Percentiles rank a stretch among this genome's conserved stretches.
These are phyloP conservation scores for Erodium texanum DNA, from an alignment of 441 rosid genomes.

Conservation along the genomic window DNA sequence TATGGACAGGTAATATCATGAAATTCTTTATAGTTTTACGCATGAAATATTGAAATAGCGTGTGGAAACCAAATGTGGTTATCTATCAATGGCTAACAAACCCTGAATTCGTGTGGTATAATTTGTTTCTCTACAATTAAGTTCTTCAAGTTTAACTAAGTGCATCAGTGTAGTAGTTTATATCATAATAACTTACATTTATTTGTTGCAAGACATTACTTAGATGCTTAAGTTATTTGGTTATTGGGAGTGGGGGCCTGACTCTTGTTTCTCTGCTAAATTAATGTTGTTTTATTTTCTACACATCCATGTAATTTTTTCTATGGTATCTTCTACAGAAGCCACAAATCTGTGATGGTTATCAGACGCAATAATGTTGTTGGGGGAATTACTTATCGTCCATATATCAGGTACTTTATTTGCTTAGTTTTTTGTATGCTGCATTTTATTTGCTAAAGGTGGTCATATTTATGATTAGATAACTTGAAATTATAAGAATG, in stretches of 20 bases:
- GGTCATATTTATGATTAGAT: not conserved
- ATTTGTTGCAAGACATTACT: not conserved
- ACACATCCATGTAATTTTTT: conserved; percentile 10
- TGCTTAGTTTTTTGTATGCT: not conserved
- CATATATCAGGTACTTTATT: conserved; percentile 58
- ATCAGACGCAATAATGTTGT: conserved; percentile 75
- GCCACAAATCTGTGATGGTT: conserved; percentile 95
- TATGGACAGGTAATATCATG: conserved; percentile 75
- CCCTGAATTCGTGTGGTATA: no score
- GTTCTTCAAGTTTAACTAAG: not conserved
- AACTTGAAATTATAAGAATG: not conserved
- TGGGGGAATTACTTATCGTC: conserved; percentile 99
- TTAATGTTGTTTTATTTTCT: conserved; percentile 3
- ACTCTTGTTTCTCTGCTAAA: conserved; percentile 4
- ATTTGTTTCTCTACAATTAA: not conserved
- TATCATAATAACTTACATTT: not conserved
- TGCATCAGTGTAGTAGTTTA: not conserved
- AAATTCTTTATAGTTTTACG: conserved; percentile 1
- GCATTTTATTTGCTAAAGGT: not conserved
- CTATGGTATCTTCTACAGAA: conserved; percentile 39
- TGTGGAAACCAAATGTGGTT: no score
- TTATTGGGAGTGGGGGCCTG: no score
- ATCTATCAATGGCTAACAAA: no score
- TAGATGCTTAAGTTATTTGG: not conserved
- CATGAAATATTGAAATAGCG: not conserved